phyloP scores from a whole-genome alignment of 192 early-diverging fungal species.

The Phlyctochytrium planicorne region DNA sequence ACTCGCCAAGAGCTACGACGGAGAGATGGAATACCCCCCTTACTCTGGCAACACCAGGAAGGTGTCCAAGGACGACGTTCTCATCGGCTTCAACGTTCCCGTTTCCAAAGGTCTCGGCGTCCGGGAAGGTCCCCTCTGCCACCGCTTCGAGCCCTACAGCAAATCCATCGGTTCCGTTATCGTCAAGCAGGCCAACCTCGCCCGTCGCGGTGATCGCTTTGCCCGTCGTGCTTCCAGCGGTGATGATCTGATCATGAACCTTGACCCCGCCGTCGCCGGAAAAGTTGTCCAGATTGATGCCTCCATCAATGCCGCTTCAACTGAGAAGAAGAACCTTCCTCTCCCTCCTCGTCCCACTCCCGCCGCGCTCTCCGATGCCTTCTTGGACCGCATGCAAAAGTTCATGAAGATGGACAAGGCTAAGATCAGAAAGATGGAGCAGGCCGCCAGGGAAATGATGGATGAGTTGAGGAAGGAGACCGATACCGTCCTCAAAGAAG shows the following conservation, averaged over 20 bases:
- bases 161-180: neutral
- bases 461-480: neutral
- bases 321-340: neutral
- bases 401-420: constrained; percentile 1
- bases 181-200: neutral
- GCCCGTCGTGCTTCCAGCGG: too few species aligned
- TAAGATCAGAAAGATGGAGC: neutral
- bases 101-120: neutral
- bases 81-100: constrained; percentile 16
- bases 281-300: neutral
- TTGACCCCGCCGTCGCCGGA: neutral
- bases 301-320: neutral
- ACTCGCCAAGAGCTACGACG: constrained; percentile 5
- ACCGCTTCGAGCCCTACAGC: constrained; percentile 4
- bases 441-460: neutral
- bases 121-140: neutral
- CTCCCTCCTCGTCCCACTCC: neutral
- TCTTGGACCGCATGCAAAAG: neutral
- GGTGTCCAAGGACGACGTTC: neutral
- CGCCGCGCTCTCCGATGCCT: neutral
- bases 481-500: neutral
- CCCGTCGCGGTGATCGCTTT: neutral
- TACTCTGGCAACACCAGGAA: neutral
- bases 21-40: neutral
- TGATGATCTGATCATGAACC: neutral